Conservation (phyloP, 805 yeast species). For the Saccharomycopsis synnaedendra region DNA sequence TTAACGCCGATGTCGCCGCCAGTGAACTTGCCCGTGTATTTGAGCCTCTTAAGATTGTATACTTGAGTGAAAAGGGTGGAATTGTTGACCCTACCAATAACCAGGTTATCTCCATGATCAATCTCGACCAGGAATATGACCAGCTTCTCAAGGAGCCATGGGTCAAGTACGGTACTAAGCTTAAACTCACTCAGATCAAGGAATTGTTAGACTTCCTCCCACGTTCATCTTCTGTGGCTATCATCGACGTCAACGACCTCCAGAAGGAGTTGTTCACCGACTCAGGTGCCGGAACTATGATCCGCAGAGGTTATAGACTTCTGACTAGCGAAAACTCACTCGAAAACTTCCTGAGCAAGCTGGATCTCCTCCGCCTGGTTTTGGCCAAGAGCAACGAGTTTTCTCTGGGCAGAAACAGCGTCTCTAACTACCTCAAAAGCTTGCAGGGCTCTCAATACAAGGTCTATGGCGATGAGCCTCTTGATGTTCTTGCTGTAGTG, state of each 20-base stretch:
- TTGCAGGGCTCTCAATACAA: constrained; percentile 38
- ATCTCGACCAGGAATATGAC: constrained; percentile 93
- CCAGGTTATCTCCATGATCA: constrained; percentile 80
- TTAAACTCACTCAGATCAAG: constrained; percentile 92
- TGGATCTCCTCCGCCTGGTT: constrained; percentile 66
- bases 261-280: constrained; percentile 97
- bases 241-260: constrained; percentile 86
- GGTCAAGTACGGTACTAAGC: constrained; percentile 98
- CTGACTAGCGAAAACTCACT: constrained; percentile 53
- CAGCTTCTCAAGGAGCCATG: constrained; percentile 84
- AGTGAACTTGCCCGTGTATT: constrained; percentile 94
- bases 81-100: constrained; percentile 86
- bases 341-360: constrained; percentile 44
- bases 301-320: constrained; percentile 92
- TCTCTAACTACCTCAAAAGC: constrained; percentile 68
- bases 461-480: constrained; percentile 90
- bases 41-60: constrained; percentile 94
- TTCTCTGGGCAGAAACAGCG: constrained; percentile 50
- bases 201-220: constrained; percentile 91
- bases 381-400: constrained; percentile 70
- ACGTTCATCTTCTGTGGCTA: constrained; percentile 95
- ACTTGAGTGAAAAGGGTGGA: constrained; percentile 96
- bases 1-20: constrained; percentile 98
- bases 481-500: constrained; percentile 88
- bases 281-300: constrained; percentile 97